Base-by-base conservation (phyloP, 2,329 filamentous ascomycete genomes). In the Phaeoacremonium minimum region DNA sequence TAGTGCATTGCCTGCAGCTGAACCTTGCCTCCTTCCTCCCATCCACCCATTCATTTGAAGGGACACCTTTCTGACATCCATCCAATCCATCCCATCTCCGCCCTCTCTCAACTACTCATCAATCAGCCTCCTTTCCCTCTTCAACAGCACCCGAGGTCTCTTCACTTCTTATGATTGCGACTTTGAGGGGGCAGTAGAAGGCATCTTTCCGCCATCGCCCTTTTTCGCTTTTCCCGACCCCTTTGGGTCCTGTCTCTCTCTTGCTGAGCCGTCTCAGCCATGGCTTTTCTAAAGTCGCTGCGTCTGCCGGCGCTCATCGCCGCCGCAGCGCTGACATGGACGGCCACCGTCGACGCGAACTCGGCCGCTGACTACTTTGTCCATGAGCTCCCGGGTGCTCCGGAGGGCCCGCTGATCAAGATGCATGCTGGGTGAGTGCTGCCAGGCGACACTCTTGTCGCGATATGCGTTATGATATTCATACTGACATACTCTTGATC, bases 391-490 rank as follows among this genome's bases (percentile, higher is more conserved):
- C 93, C 93, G 6, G 93, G 94, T 19, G 80, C 86, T 37, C 91
- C 94, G 8, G 71, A 80, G 48, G 84, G 79, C 15, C 82, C 87
- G 26, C 65, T 88, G 43, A 66, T 95, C 55, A 96, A 95, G 72
- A 97, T 97, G 91, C 93, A 97, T 73, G 91, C 93, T 67, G 93
- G 93, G 88, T 95, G 69, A 69, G 84, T 64, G 18, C 15, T 30
- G 18, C 36, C 18, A n/a, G n/a, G n/a, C n/a, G n/a, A 32, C 20
- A 31, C 15, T 33, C 19, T 19, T 30, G 41, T 26, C 16, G 32
- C n/a, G 18, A 35, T 15, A 16, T 4, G 32, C 36, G 43, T n/a
- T n/a, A n/a, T n/a, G 34, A 43, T 33, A 44, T 48, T 18, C 15
- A 17, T 14, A 14, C 28, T 35, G 30, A 46, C n/a, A 7, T 8